Conservation (phyloP, 2,329 filamentous ascomycete species). For the Aureobasidium sp. region DNA sequence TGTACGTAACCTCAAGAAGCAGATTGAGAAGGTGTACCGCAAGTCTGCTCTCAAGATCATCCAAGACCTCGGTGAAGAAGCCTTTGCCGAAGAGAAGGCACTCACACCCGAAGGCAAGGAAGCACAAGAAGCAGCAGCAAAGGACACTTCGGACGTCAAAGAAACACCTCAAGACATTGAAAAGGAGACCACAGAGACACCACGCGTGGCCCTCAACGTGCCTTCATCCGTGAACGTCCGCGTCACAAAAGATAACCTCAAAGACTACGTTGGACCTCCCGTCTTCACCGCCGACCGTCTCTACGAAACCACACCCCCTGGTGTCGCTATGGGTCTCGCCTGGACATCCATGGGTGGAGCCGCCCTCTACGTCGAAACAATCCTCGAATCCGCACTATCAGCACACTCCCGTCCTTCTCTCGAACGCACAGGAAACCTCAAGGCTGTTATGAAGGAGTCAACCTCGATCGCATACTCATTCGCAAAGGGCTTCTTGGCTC, state of each 20-base stretch:
- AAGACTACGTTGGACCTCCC: constrained; percentile 93
- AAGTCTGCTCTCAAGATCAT: constrained; percentile 98
- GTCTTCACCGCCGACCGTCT: constrained; percentile 93
- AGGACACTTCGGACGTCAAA: constrained; percentile 57
- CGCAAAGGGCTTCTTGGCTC: constrained; percentile 80
- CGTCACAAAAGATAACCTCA: constrained; percentile 83
- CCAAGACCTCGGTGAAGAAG: constrained; percentile 82
- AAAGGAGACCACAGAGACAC: constrained; percentile 55
- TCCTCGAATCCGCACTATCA: constrained; percentile 75
- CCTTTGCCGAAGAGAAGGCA: constrained; percentile 64
- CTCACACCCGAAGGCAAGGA: constrained; percentile 80
- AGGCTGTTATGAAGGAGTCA: constrained; percentile 97
- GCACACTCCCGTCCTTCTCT: constrained; percentile 67
- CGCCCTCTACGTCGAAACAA: constrained; percentile 94
- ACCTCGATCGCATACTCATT: constrained; percentile 94
- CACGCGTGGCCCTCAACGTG: constrained; percentile 71
- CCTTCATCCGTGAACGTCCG: constrained; percentile 79
- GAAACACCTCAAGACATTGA: constrained; percentile 53
- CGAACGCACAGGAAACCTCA: constrained; percentile 90
- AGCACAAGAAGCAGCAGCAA: constrained; percentile 63
- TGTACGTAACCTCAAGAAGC: constrained; percentile 96
- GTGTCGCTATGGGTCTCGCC: constrained; percentile 94
- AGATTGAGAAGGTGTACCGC: constrained; percentile 97
- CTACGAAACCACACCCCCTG: constrained; percentile 87
- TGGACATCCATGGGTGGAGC: constrained; percentile 98